Percentiles rank a stretch among this genome's conserved stretches.
Evolutionary conservation across 352 stramenopile genomes (phyloP).

Genomic region (Phytophthora foliorum): DNA sequence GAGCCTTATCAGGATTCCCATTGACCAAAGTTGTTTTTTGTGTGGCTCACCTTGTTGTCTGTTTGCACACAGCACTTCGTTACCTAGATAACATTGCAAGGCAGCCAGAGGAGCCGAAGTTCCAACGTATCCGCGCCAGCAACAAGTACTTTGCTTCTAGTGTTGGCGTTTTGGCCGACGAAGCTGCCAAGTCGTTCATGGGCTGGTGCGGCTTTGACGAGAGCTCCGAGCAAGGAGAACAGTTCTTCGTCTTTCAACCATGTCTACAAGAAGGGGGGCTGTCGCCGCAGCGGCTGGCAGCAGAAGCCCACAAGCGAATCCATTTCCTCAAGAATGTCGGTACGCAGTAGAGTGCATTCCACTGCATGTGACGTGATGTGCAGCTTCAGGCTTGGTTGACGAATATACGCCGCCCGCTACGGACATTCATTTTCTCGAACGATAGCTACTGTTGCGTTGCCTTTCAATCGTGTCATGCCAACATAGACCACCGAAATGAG

Average conservation of each 20-base stretch:
- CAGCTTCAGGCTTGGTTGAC: no score
- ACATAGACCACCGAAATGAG: no score
- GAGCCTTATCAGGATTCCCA: not conserved
- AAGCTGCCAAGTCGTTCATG: slow-evolving; percentile 38
- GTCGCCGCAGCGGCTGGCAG: slow-evolving; percentile 20
- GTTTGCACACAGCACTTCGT: slow-evolving; percentile 42
- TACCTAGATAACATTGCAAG: slow-evolving; percentile 78
- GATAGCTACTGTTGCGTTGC: no score
- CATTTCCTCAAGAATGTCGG: slow-evolving; percentile 45
- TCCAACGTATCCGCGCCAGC: slow-evolving; percentile 73
- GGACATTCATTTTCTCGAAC: no score
- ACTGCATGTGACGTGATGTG: not conserved
- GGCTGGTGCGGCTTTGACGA: slow-evolving; percentile 68
- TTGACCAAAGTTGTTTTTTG: no score
- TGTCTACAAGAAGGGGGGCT: slow-evolving; percentile 7
- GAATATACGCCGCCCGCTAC: no score
- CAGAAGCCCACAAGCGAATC: slow-evolving; percentile 42
- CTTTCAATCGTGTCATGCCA: no score
- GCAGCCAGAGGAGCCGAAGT: slow-evolving; percentile 66
- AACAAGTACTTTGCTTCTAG: slow-evolving; percentile 81
- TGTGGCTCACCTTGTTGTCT: slow-evolving; percentile 13
- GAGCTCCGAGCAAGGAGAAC: slow-evolving; percentile 34
- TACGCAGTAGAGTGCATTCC: slow-evolving; percentile 25
- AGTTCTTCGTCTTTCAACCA: slow-evolving; percentile 55
- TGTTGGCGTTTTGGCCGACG: slow-evolving; percentile 41